Base-by-base conservation (phyloP, 202 grass and related monocot genomes). In the Elaeis oleifera region DNA sequence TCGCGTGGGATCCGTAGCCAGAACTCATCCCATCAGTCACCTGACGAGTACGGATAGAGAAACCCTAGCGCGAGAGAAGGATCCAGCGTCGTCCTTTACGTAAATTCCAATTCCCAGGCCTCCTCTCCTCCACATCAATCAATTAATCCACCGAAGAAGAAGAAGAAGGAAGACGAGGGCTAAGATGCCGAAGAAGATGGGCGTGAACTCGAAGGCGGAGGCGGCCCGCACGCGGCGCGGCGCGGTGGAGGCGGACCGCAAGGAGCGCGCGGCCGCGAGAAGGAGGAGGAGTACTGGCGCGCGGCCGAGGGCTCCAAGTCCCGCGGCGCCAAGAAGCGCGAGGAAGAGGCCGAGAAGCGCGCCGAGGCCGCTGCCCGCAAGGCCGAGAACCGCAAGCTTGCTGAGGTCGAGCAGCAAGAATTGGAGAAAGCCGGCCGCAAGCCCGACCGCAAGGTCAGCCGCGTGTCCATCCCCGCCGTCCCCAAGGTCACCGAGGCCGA, bases 171-270 rank as follows among this genome's bases (percentile, higher is more conserved):
- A 31, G 11, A 44, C 2, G 36, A 44, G 36, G 36, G 36, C 28
- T 6, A 44, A 44, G 71, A 97, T 97, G 92, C 92, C 92, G 88
- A 97, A 92, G 82, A 97, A 97, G 92, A 91, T 92, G 92, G 87
- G 92, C 23, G 76, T 87, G 2, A 97, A 97, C 84, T 83, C 92
- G 26, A 97, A 97, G 92, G 92, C 92, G 58, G 92, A 97, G 74
- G 92, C 81, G 21, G 84, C 82, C 60, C 84, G 84, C 50, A 81
- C 86, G 53, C 81, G 87, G 23, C 81, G 79, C 19, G 81, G 87
- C 54, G 65, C 76, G 29, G 75, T 75, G 54, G 92, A 97, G 77
- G 18, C 74, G 22, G 92, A 97, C 18, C 81, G 84, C 25, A 69
- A 70, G 23, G 74, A 79, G 5, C 67, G 71, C 67, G 79, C 67